These are phyloP conservation scores for Paramecium sexaurelia DNA, from an alignment of 73 alveolate genomes.

Conservation along the genomic window DNA sequence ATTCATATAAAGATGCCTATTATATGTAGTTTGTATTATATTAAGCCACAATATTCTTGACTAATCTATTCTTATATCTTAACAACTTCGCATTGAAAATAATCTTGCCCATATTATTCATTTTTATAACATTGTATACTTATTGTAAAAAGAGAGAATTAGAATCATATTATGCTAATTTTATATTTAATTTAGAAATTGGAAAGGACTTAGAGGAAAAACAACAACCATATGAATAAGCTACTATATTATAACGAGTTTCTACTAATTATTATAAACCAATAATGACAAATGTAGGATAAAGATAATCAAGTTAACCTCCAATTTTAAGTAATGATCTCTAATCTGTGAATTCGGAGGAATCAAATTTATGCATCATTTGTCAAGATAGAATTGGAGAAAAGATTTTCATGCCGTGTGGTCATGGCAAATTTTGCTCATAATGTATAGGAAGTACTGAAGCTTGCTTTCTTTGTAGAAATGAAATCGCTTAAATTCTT, in stretches of 20 bases:
- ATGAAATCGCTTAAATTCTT: background rate
- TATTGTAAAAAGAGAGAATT: background rate
- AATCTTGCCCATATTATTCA: background rate
- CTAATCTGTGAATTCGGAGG: conserved; percentile 1
- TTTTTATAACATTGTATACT: background rate
- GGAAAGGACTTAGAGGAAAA: background rate
- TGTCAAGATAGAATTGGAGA: conserved; percentile 31
- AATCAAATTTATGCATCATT: background rate
- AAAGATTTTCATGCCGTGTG: conserved; percentile 40
- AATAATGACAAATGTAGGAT: background rate
- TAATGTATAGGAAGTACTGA: conserved; percentile 8
- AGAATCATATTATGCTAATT: background rate
- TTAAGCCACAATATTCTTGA: background rate
- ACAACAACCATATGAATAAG: background rate
- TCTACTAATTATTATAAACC: conserved; percentile 42
- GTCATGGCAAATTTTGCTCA: conserved; percentile 42
- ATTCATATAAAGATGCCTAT: background rate
- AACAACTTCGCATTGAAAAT: background rate
- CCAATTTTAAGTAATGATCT: background rate
- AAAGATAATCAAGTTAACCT: background rate
- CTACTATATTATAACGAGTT: background rate
- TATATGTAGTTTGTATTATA: background rate
- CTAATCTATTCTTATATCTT: background rate
- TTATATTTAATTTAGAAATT: background rate
- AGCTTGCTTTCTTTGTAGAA: background rate